Base-by-base conservation (phyloP, 768 basidiomycete genomes). In the Boletellus emodensis region DNA sequence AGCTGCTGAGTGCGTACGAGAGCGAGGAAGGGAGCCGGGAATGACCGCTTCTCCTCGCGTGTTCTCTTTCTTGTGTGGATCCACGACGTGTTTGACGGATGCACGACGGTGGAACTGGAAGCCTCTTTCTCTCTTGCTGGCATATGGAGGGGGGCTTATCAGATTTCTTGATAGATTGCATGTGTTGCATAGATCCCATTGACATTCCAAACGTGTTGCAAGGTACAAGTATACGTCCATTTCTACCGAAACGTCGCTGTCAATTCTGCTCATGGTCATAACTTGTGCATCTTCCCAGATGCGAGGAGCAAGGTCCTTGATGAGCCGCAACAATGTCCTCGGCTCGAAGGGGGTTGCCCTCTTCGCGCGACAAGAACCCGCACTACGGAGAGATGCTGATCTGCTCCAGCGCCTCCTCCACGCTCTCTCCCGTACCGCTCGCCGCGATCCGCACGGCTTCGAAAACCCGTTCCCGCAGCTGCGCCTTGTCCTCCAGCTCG, bases 1-100 rank as follows among this genome's bases (percentile, higher is more conserved):
- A 89, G 12, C 61, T 90, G 48, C 66, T 90, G 52, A 88, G 84
- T 62, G 87, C 87, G 17, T 90, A 90, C 59, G 87, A 90, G 69
- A 88, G 87, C 60, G 87, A 88, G 61, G 84, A 83, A 46, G 74
- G 72, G 28, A 62, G 63, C 33, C 62, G 42, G n/a, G 59, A 64
- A 44, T 69, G 60, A 60, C 44, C 28, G n/a, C 20, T 34, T 40
- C 13, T 18, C 12, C 7, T 3, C 13, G 7, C 32, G 13, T n/a
- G 15, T 2, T 4, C 36, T 26, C 30, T 30, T 30, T 30, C 30
- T 40, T 46, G 43, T 37, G 36, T 17, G 8, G 18, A 22, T 14
- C 6, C 32, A 44, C 32, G 33, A 46, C 6, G 2, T 30, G 30
- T 30, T 30, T 10, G 15, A 37, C 14, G 14, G 26, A 43, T 17